Percentiles rank a stretch among this genome's conserved stretches.
Evolutionary conservation across 805 yeast species (phyloP).

Genomic region (Barnettozyma salicaria): DNA sequence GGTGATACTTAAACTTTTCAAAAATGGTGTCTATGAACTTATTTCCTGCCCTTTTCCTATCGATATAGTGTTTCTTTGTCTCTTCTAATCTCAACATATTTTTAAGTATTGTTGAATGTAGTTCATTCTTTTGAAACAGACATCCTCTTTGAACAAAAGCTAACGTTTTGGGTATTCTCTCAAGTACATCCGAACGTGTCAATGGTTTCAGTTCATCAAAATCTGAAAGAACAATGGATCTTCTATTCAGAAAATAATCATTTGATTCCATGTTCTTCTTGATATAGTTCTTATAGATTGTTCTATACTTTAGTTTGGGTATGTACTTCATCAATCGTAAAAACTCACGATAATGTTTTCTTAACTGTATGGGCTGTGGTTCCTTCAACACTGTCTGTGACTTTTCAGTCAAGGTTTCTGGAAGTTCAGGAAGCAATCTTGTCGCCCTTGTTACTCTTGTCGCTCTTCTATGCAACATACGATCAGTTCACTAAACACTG

Average conservation of each 20-base stretch:
- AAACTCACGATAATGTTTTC: slow-evolving; percentile 5
- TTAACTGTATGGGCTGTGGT: not conserved
- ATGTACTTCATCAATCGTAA: slow-evolving; percentile 5
- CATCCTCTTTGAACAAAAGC: slow-evolving; percentile 4
- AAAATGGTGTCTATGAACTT: not conserved
- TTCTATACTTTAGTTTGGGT: slow-evolving; percentile 7
- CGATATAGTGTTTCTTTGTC: slow-evolving; percentile 1
- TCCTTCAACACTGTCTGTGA: not conserved
- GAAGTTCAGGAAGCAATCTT: too few species aligned
- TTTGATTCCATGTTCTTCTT: slow-evolving; percentile 1
- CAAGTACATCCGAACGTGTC: not conserved
- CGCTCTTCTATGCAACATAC: too few species aligned
- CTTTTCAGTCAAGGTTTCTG: not conserved
- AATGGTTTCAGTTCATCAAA: not conserved
- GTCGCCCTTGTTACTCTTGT: too few species aligned
- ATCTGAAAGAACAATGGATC: not conserved
- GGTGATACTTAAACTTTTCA: not conserved
- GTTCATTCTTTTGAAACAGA: not conserved
- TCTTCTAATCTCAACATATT: slow-evolving; percentile 7
- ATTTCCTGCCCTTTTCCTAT: slow-evolving; percentile 1
- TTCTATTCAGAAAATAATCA: not conserved
- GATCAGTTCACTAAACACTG: too few species aligned
- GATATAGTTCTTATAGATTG: slow-evolving; percentile 3
- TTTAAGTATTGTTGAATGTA: slow-evolving; percentile 7
- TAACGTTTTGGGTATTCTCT: slow-evolving; percentile 4